Evolutionary conservation across 352 stramenopile species (phyloP).

Genomic region (Pythium myriotylum): DNA sequence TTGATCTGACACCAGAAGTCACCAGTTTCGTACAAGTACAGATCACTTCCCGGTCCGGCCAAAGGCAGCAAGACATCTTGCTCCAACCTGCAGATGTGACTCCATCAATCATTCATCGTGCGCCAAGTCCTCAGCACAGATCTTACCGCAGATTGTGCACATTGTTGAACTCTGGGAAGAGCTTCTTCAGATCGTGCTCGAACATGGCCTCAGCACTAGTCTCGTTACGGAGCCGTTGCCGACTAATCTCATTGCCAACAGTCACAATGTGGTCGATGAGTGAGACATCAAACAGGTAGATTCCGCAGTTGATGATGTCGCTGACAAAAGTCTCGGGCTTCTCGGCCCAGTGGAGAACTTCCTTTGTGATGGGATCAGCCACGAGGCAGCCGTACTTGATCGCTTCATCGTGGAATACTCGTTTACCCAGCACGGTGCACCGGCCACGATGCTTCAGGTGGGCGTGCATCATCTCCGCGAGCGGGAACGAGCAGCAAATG

Average conservation of each 20-base stretch:
- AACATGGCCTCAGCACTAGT: conserved; percentile 70
- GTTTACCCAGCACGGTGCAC: conserved; percentile 85
- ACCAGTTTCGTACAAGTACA: conserved; percentile 83
- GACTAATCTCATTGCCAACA: conserved; percentile 80
- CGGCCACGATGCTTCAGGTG: conserved; percentile 73
- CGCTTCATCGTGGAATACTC: conserved; percentile 87
- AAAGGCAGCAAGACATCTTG: conserved; percentile 85
- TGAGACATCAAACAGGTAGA: conserved; percentile 87
- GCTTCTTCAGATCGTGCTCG: conserved; percentile 82
- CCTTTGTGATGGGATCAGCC: conserved; percentile 66
- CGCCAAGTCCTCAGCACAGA: too few species aligned
- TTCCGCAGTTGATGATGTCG: conserved; percentile 90
- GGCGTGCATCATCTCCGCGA: conserved; percentile 90
- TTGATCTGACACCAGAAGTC: conserved; percentile 93
- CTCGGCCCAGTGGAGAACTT: conserved; percentile 90
- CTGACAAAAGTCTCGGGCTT: conserved; percentile 91
- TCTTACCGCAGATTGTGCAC: conserved; percentile 76
- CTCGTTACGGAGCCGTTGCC: conserved; percentile 75
- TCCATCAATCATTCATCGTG: conserved; percentile 13
- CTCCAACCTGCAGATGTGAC: conserved; percentile 52
- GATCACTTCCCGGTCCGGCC: conserved; percentile 59
- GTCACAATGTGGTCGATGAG: conserved; percentile 79
- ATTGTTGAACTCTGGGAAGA: conserved; percentile 88
- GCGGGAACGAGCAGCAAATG: conserved; percentile 87
- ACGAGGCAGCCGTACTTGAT: conserved; percentile 90